Percentiles rank a stretch among this genome's conserved stretches.
phyloP scores from a whole-genome alignment of 108 stramenopile species.

The Pseudonitzschia delicatissima region DNA sequence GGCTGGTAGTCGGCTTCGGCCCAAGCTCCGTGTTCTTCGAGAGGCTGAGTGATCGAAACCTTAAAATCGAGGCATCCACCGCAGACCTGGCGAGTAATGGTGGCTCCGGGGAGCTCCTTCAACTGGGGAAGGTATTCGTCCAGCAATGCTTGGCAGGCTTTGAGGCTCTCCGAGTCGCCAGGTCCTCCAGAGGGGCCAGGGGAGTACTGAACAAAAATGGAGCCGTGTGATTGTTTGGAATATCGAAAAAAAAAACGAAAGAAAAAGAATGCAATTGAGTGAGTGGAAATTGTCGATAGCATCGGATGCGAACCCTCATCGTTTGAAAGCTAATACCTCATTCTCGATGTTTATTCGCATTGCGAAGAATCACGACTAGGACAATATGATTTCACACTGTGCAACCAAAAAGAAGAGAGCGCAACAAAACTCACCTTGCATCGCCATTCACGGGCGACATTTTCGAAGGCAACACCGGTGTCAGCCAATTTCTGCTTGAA shows the following conservation, averaged over 20 bases:
- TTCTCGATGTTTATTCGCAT: too few relatives aligned
- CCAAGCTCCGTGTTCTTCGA: slow-evolving; percentile 39
- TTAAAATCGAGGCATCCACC: slow-evolving; percentile 65
- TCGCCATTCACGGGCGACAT: slow-evolving; percentile 55
- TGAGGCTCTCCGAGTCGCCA: slow-evolving; percentile 45
- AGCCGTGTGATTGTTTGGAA: too few relatives aligned
- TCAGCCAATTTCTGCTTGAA: background rate
- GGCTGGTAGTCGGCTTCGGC: slow-evolving; percentile 33
- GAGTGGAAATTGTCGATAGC: too few relatives aligned
- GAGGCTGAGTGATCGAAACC: slow-evolving; percentile 35
- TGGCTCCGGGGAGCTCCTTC: slow-evolving; percentile 36
- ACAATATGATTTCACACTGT: background rate
- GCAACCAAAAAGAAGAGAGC: background rate
- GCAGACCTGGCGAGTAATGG: slow-evolving; percentile 52
- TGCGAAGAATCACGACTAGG: background rate
- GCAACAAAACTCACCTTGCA: slow-evolving; percentile 35
- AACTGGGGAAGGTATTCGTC: slow-evolving; percentile 39
- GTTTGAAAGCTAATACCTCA: too few relatives aligned
- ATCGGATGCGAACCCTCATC: too few relatives aligned
- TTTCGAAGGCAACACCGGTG: slow-evolving; percentile 44
- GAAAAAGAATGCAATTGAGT: too few relatives aligned
- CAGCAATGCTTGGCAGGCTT: slow-evolving; percentile 38
- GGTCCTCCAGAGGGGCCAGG: slow-evolving; percentile 7
- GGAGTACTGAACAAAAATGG: too few relatives aligned
- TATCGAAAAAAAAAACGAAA: too few relatives aligned